A percentile compares a stretch with the other conserved stretches of the same genome.
phyloP scores from a whole-genome alignment of 257 asterid genomes.

The Primulina huaijiensis region DNA sequence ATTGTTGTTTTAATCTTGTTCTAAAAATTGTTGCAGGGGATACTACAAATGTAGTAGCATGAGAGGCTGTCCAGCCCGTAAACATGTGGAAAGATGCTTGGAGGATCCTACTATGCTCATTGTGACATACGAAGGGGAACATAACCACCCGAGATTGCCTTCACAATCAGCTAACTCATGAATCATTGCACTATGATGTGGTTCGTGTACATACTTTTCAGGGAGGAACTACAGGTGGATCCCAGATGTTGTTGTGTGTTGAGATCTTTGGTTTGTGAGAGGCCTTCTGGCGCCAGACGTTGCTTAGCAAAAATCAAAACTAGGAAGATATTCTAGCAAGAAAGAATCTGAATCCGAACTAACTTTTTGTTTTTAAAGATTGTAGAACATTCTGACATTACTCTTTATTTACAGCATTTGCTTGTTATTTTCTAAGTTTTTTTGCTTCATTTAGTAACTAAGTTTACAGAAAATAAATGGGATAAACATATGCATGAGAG shows the following conservation, averaged over 20 bases:
- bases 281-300: slow-evolving; percentile 8
- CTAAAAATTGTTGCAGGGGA: slow-evolving; percentile 36
- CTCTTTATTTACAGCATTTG: background rate
- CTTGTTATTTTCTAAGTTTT: background rate
- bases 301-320: background rate
- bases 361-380: slow-evolving; percentile 21
- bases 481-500: background rate
- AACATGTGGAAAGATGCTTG: slow-evolving; percentile 50
- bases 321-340: background rate
- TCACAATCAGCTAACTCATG: slow-evolving; percentile 31
- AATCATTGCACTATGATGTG: background rate
- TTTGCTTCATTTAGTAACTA: background rate
- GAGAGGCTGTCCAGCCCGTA: slow-evolving; percentile 62
- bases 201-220: slow-evolving; percentile 20
- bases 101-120: slow-evolving; percentile 57
- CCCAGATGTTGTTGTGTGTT: slow-evolving; percentile 5
- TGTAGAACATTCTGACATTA: slow-evolving; percentile 6
- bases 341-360: background rate
- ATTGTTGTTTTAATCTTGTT: background rate
- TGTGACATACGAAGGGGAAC: slow-evolving; percentile 53
- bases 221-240: slow-evolving; percentile 12
- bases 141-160: slow-evolving; percentile 40
- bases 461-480: too few species aligned
- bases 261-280: slow-evolving; percentile 19
- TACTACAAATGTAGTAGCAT: slow-evolving; percentile 58